These are phyloP conservation scores for Lepidopterella palustris DNA, from an alignment of 495 filamentous ascomycete genomes.

Conservation along the genomic window DNA sequence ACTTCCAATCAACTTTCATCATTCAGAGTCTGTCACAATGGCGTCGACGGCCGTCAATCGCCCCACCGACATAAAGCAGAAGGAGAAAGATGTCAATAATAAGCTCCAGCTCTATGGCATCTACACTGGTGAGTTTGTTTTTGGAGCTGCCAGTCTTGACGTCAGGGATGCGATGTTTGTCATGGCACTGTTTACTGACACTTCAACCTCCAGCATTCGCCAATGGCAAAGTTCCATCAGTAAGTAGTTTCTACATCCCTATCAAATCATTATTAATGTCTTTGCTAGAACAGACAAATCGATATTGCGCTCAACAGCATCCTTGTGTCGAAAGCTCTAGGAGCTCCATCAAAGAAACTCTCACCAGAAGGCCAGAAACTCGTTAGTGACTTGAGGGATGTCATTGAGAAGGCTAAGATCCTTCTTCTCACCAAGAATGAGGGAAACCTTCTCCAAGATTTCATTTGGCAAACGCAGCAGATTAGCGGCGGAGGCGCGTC, in stretches of 20 bases:
- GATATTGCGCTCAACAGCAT: constrained; percentile 87
- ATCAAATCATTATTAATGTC: background rate
- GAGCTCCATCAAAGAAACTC: constrained; percentile 67
- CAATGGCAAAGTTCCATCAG: constrained; percentile 84
- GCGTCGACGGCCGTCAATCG: constrained; percentile 37
- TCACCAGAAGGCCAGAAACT: constrained; percentile 74
- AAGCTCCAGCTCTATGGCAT: constrained; percentile 97
- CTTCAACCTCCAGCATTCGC: constrained; percentile 60
- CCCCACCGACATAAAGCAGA: constrained; percentile 38
- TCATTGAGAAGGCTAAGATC: constrained; percentile 81
- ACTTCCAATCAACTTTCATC: background rate
- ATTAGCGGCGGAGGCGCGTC: constrained; percentile 54
- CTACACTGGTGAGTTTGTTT: constrained; percentile 52
- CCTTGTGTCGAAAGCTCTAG: constrained; percentile 58
- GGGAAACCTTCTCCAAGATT: constrained; percentile 89
- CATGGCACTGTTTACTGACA: constrained; percentile 24
- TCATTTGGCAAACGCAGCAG: constrained; percentile 85
- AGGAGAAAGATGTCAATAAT: constrained; percentile 66
- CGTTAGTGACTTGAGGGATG: constrained; percentile 68
- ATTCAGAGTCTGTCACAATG: background rate
- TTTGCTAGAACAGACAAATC: constrained; percentile 75
- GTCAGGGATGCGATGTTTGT: background rate
- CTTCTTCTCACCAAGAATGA: constrained; percentile 93
- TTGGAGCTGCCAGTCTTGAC: background rate
- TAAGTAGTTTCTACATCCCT: constrained; percentile 41